Conservation (phyloP, 176 grass and related monocot species). For the Puccinellia tenuiflora region DNA sequence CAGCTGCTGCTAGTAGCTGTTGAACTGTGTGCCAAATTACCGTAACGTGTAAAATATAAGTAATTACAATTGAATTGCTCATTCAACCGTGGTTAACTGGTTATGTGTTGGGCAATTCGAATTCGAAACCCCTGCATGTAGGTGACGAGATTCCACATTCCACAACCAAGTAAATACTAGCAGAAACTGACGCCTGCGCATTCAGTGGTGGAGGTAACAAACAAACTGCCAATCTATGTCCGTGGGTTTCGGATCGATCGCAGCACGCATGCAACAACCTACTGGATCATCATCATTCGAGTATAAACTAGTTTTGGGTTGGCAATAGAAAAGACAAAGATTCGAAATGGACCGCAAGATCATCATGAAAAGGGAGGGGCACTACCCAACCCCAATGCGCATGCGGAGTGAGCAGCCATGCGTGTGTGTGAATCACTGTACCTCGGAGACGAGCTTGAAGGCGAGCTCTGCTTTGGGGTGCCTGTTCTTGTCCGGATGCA, state of each 20-base stretch:
- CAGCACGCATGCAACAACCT: background rate
- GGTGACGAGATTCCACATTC: background rate
- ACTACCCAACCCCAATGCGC: background rate
- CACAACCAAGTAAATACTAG: background rate
- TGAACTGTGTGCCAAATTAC: background rate
- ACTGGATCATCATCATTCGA: background rate
- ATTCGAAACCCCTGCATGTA: background rate
- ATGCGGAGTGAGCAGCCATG: background rate
- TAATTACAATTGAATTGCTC: too few species aligned
- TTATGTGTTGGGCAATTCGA: background rate
- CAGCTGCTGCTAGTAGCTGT: background rate
- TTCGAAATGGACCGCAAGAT: background rate
- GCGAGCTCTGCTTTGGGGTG: conserved; percentile 83
- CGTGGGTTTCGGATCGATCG: background rate
- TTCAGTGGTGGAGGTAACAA: background rate
- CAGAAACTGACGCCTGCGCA: background rate
- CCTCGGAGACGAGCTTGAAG: conserved; percentile 93
- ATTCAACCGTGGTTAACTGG: background rate
- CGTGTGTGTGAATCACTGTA: too few species aligned
- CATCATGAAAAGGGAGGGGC: background rate
- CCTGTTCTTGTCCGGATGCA: conserved; percentile 97
- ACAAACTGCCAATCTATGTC: background rate
- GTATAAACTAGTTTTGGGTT: background rate
- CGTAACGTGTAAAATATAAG: background rate
- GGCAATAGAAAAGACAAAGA: background rate